Evolutionary conservation across 1,139 yeast species (phyloP).

Genomic region (Komagataea norvegica): DNA sequence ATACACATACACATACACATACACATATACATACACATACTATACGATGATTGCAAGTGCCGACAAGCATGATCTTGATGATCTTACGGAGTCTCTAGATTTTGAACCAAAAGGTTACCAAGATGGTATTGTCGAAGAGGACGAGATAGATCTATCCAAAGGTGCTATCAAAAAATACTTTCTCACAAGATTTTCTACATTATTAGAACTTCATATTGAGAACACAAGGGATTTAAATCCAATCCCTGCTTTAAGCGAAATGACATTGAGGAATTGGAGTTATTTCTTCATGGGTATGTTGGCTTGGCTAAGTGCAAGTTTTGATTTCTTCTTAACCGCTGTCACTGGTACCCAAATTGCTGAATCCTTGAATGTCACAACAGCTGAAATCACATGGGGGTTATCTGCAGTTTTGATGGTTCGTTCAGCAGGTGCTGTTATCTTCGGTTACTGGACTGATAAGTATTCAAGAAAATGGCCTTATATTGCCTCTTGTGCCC

Average conservation of each 20-base stretch:
- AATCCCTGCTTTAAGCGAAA: conserved; percentile 31
- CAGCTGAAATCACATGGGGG: conserved; percentile 51
- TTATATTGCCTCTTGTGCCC: conserved; percentile 36
- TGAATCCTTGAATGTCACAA: conserved; percentile 33
- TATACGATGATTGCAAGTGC: too few species aligned
- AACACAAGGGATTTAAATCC: conserved; percentile 29
- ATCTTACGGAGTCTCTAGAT: neutral
- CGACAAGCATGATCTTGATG: neutral
- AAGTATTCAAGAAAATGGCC: conserved; percentile 50
- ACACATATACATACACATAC: neutral
- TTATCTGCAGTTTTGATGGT: conserved; percentile 53
- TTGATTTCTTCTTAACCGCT: conserved; percentile 50
- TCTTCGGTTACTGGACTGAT: conserved; percentile 49
- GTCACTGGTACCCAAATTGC: conserved; percentile 43
- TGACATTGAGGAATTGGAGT: conserved; percentile 38
- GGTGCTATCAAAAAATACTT: conserved; percentile 22
- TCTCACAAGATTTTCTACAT: conserved; percentile 25
- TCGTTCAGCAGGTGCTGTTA: conserved; percentile 51
- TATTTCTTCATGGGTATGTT: conserved; percentile 41
- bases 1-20: too few species aligned
- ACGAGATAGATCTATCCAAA: conserved; percentile 25
- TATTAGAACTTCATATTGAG: conserved; percentile 23
- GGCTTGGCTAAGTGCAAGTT: conserved; percentile 49
- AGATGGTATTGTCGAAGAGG: conserved; percentile 14
- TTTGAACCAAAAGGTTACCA: neutral